These are phyloP conservation scores for Coprinopsis sp. DNA, from an alignment of 768 basidiomycete genomes.

Conservation along the genomic window DNA sequence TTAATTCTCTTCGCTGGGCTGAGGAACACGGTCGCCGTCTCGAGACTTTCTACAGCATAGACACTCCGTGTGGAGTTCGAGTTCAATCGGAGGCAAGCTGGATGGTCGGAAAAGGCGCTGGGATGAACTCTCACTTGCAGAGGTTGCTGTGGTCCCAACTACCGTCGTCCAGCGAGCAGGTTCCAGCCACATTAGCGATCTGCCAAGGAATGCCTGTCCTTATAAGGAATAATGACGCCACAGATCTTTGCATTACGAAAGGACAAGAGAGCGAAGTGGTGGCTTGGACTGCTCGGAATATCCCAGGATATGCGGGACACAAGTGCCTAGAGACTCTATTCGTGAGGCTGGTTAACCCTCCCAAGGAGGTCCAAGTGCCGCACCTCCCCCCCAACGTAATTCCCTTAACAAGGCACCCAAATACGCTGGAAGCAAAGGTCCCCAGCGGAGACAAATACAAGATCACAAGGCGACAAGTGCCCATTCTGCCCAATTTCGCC, in stretches of 20 bases:
- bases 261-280: constrained; percentile 26
- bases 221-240: constrained; percentile 27
- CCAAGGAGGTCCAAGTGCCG: constrained; percentile 17
- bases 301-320: constrained; percentile 5
- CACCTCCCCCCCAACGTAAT: constrained; percentile 28
- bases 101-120: not conserved
- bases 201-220: constrained; percentile 32
- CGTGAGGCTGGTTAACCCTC: constrained; percentile 22
- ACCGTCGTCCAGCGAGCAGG: constrained; percentile 14
- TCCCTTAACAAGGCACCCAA: constrained; percentile 13
- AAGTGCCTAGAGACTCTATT: constrained; percentile 23
- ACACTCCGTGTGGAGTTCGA: not conserved
- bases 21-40: constrained; percentile 23
- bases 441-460: constrained; percentile 15
- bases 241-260: constrained; percentile 31
- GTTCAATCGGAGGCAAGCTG: not conserved
- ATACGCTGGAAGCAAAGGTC: constrained; percentile 8
- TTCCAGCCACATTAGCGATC: constrained; percentile 22
- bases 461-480: constrained; percentile 18
- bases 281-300: constrained; percentile 17
- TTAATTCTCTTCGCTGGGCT: constrained; percentile 29
- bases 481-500: constrained; percentile 23
- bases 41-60: constrained; percentile 17
- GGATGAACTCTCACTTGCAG: constrained; percentile 14
- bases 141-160: constrained; percentile 18